Evolutionary conservation across 805 yeast genomes (phyloP).

Genomic region (Gaillardinia entomophila): DNA sequence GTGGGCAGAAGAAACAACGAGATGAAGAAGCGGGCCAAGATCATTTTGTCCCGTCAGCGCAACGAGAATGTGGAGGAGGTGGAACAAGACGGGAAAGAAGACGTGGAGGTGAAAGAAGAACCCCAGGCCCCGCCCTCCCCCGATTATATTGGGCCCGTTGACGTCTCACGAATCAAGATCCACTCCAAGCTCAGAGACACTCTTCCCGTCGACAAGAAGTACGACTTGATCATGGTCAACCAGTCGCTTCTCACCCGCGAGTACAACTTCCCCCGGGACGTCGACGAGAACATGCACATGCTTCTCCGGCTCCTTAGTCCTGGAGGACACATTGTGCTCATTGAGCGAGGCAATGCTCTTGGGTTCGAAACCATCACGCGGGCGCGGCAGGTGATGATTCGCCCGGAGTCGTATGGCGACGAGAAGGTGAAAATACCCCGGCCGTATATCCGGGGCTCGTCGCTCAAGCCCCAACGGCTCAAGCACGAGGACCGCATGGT

Average conservation of each 20-base stretch:
- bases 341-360: constrained; percentile 85
- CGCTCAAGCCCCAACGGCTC: constrained; percentile 33
- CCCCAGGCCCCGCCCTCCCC: constrained; percentile 5
- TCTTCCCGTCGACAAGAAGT: constrained; percentile 48
- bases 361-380: constrained; percentile 88
- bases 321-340: constrained; percentile 68
- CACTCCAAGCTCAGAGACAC: constrained; percentile 51
- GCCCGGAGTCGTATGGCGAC: constrained; percentile 64
- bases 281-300: constrained; percentile 60
- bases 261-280: constrained; percentile 61
- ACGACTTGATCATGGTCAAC: constrained; percentile 78
- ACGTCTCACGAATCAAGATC: constrained; percentile 49
- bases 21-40: constrained; percentile 78
- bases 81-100: constrained; percentile 5
- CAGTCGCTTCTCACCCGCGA: constrained; percentile 66
- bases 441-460: constrained; percentile 54
- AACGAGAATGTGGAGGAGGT: constrained; percentile 34
- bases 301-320: constrained; percentile 63
- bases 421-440: constrained; percentile 64
- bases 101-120: constrained; percentile 5
- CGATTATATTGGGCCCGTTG: constrained; percentile 41
- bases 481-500: constrained; percentile 30
- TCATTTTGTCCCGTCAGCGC: constrained; percentile 64
- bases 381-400: constrained; percentile 83
- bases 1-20: constrained; percentile 51